These are phyloP conservation scores for Imleria badia DNA, from an alignment of 768 basidiomycete genomes.

Conservation along the genomic window DNA sequence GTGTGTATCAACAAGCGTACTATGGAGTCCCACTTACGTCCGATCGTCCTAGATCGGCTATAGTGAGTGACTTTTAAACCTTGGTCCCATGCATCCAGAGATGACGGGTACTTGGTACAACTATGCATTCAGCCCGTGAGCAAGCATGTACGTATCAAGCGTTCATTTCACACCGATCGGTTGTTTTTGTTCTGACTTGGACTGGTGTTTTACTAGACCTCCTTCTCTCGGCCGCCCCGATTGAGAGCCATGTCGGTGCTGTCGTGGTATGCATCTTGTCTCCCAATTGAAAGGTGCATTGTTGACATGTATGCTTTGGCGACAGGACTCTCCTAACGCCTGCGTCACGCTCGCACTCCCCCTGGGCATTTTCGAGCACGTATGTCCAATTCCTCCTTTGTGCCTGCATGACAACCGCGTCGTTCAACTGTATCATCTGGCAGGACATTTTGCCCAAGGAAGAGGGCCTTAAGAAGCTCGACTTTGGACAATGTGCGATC, in stretches of 20 bases:
- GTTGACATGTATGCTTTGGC: not conserved
- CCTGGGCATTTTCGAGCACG: slow-evolving; percentile 75
- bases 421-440: not conserved
- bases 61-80: slow-evolving; percentile 43
- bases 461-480: slow-evolving; percentile 56
- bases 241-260: slow-evolving; percentile 70
- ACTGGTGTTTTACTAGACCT: slow-evolving; percentile 43
- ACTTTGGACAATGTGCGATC: slow-evolving; percentile 67
- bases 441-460: slow-evolving; percentile 69
- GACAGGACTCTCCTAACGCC: slow-evolving; percentile 72
- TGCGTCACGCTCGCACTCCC: slow-evolving; percentile 75
- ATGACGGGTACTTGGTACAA: not conserved
- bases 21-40: not conserved
- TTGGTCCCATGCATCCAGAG: not conserved
- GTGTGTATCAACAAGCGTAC: slow-evolving; percentile 26
- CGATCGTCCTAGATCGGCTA: slow-evolving; percentile 56
- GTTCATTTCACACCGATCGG: not conserved
- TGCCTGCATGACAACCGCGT: not conserved
- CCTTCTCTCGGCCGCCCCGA: slow-evolving; percentile 64
- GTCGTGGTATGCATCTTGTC: slow-evolving; percentile 50
- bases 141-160: slow-evolving; percentile 56
- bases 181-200: not conserved
- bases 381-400: slow-evolving; percentile 28
- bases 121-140: slow-evolving; percentile 55
- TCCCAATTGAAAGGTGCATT: not conserved